phyloP scores from a whole-genome alignment of 805 yeast species.

The Sugiyamaella boreocaroliniensis region DNA sequence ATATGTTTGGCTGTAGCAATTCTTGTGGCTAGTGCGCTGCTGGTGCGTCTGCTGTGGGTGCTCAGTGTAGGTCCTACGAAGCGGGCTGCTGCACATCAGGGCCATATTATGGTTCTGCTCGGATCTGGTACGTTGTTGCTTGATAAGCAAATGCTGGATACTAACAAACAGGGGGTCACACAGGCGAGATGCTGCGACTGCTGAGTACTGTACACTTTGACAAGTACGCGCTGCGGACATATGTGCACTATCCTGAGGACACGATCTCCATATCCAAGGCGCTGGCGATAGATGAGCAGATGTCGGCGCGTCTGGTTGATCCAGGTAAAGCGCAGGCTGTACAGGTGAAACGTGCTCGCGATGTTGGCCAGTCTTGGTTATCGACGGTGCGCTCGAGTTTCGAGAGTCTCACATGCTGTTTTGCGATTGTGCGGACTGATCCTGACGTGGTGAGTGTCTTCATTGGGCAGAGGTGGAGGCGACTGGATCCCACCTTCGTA shows the following conservation, averaged over 20 bases:
- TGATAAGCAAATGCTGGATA: background rate
- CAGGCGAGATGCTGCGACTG: slow-evolving; percentile 88
- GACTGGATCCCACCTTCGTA: no score
- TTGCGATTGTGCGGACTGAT: slow-evolving; percentile 23
- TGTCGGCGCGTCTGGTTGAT: slow-evolving; percentile 18
- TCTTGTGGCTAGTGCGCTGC: background rate
- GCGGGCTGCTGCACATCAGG: background rate
- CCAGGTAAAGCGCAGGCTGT: slow-evolving; percentile 30
- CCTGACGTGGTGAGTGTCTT: slow-evolving; percentile 33
- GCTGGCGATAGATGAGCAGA: slow-evolving; percentile 18
- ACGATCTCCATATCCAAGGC: slow-evolving; percentile 38
- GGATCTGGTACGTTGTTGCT: slow-evolving; percentile 10
- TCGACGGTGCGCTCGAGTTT: slow-evolving; percentile 44
- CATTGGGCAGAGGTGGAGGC: no score
- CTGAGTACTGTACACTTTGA: slow-evolving; percentile 35
- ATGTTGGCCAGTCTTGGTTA: slow-evolving; percentile 48
- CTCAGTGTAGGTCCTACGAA: background rate
- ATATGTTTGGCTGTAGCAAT: no score
- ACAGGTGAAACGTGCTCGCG: slow-evolving; percentile 50
- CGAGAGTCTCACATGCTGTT: slow-evolving; percentile 31
- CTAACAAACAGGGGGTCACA: slow-evolving; percentile 73
- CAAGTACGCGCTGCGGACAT: slow-evolving; percentile 23
- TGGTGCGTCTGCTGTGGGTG: background rate
- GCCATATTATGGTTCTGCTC: slow-evolving; percentile 4
- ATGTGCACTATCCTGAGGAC: slow-evolving; percentile 47